A percentile compares a stretch with the other conserved stretches of the same genome.
phyloP scores from a whole-genome alignment of 163 green algal species.

The Chloroidium sp. region DNA sequence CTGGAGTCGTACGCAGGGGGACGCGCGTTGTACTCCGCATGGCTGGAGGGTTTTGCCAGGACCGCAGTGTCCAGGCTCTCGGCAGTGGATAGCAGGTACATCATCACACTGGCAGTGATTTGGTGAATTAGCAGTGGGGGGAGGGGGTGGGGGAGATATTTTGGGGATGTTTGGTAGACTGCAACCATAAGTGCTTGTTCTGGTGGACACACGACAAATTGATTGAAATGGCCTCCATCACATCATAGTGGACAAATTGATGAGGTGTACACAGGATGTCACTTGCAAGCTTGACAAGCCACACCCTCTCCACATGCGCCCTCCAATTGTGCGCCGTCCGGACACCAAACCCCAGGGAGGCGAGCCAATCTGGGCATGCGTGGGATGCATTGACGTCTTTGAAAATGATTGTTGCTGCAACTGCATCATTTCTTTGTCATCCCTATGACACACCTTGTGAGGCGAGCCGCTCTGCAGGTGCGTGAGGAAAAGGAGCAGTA shows the following conservation, averaged over 20 bases:
- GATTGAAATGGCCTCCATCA: not conserved
- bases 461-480: not conserved
- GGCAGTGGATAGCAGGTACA: not conserved
- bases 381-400: not conserved
- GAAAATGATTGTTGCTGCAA: not conserved
- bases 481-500: not conserved
- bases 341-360: not conserved
- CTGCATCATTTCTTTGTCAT: not conserved
- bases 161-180: too few relatives aligned
- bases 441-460: not conserved
- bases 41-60: not conserved
- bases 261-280: not conserved
- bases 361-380: too few relatives aligned
- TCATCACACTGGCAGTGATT: not conserved
- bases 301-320: not conserved
- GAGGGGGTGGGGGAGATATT: too few relatives aligned
- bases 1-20: not conserved
- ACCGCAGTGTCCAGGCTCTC: slow-evolving; percentile 1
- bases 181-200: not conserved
- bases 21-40: not conserved
- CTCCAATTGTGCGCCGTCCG: not conserved
- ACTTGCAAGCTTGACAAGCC: not conserved
- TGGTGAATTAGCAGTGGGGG: too few relatives aligned
- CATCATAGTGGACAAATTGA: not conserved
- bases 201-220: not conserved